Evolutionary conservation across 73 alveolate species (phyloP).

Genomic region (Blepharisma stoltei): DNA sequence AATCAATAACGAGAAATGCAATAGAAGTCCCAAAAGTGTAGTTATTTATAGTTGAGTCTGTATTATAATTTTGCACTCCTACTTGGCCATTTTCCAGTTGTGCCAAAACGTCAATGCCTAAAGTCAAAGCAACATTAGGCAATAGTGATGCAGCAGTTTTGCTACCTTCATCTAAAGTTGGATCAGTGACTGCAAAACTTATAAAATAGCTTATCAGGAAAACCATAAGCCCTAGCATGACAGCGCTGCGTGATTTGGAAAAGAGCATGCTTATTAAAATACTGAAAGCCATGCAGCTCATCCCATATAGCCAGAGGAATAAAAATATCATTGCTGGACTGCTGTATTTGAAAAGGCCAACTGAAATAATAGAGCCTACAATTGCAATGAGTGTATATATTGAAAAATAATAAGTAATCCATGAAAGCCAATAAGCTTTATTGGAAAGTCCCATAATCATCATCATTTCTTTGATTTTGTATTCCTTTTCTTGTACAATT

Average conservation of each 20-base stretch:
- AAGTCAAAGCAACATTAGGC: constrained; percentile 66
- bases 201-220: constrained; percentile 68
- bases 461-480: constrained; percentile 96
- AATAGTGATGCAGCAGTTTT: constrained; percentile 62
- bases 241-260: constrained; percentile 76
- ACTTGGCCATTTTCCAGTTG: constrained; percentile 57
- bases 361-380: constrained; percentile 55
- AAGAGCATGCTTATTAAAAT: constrained; percentile 76
- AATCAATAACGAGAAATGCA: constrained; percentile 50
- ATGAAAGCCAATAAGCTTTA: constrained; percentile 84
- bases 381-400: constrained; percentile 73
- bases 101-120: constrained; percentile 58
- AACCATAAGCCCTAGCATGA: constrained; percentile 64
- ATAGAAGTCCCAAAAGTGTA: constrained; percentile 44
- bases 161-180: constrained; percentile 33
- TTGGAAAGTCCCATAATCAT: constrained; percentile 97
- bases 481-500: constrained; percentile 78
- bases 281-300: constrained; percentile 57
- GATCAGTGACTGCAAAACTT: constrained; percentile 58
- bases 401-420: constrained; percentile 75
- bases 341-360: constrained; percentile 47
- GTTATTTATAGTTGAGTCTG: constrained; percentile 44
- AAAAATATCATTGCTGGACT: constrained; percentile 68
- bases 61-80: constrained; percentile 50
- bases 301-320: constrained; percentile 64